A percentile compares a stretch with the other conserved stretches of the same genome.
phyloP scores from a whole-genome alignment of 169 alveolate genomes.

The Cryptosporidium bovis region DNA sequence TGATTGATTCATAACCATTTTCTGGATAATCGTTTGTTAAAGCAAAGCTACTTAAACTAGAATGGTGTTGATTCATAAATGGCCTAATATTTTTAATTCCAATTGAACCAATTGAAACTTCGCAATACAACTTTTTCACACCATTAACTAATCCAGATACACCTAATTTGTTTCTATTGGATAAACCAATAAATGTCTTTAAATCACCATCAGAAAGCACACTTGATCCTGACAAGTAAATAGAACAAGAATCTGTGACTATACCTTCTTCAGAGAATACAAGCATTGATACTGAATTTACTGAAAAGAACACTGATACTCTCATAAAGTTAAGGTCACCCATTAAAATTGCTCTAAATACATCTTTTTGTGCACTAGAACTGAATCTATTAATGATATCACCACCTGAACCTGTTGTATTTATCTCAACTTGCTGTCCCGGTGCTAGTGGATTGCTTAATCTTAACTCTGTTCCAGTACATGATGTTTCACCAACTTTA shows the following conservation, averaged over 20 bases:
- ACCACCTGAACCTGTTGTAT: conserved; percentile 3
- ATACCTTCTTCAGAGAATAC: conserved; percentile 22
- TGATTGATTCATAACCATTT: conserved; percentile 34
- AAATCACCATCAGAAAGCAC: conserved; percentile 7
- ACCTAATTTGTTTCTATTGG: conserved; percentile 29
- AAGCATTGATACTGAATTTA: conserved; percentile 19
- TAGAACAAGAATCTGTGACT: conserved; percentile 13
- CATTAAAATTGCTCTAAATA: conserved; percentile 49
- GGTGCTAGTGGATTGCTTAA: conserved; percentile 44
- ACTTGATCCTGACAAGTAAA: conserved; percentile 33
- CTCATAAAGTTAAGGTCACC: conserved; percentile 34
- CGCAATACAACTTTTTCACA: background rate
- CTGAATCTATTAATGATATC: background rate
- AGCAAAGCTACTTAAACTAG: background rate
- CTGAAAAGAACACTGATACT: conserved; percentile 33
- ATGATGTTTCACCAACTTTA: conserved; percentile 39
- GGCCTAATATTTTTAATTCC: conserved; percentile 20
- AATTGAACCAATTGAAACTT: background rate
- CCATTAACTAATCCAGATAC: conserved; percentile 26
- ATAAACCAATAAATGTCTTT: conserved; percentile 9
- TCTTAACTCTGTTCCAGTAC: conserved; percentile 46
- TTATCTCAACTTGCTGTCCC: conserved; percentile 34
- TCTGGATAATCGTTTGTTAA: conserved; percentile 48
- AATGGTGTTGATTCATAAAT: background rate
- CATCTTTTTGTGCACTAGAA: background rate